phyloP scores from a whole-genome alignment of 306 rosid species.

The Corylus americana region DNA sequence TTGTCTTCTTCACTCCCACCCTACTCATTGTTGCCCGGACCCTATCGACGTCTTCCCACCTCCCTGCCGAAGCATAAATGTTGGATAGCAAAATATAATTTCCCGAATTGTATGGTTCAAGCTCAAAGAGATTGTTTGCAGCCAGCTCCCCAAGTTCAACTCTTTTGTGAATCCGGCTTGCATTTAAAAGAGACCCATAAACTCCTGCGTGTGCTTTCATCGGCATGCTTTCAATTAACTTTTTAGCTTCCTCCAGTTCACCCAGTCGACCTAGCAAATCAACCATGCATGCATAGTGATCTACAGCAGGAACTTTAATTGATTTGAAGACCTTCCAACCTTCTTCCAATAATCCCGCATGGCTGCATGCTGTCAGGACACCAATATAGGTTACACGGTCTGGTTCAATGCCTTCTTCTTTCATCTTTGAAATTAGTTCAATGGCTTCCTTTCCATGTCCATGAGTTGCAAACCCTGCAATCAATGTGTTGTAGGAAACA shows the following conservation, averaged over 20 bases:
- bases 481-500: conserved; percentile 62
- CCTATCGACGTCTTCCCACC: conserved; percentile 66
- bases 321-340: conserved; percentile 59
- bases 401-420: conserved; percentile 53
- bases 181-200: conserved; percentile 66
- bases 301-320: conserved; percentile 55
- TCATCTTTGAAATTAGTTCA: conserved; percentile 50
- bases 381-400: conserved; percentile 58
- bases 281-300: conserved; percentile 72
- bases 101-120: conserved; percentile 62
- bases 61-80: conserved; percentile 59
- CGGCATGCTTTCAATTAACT: conserved; percentile 56
- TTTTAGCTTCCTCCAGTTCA: conserved; percentile 58
- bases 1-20: conserved; percentile 50
- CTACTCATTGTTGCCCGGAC: conserved; percentile 56
- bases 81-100: conserved; percentile 63
- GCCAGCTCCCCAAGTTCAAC: conserved; percentile 61
- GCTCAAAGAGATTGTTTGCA: conserved; percentile 58
- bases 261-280: conserved; percentile 67
- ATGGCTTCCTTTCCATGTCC: conserved; percentile 61
- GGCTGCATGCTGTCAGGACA: conserved; percentile 66
- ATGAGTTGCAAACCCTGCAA: conserved; percentile 66
- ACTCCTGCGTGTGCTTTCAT: conserved; percentile 68
- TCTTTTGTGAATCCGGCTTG: conserved; percentile 55
- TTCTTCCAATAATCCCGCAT: conserved; percentile 55